Conservation (phyloP, 106 monocot genomes). For the Dendrobium officinale region DNA sequence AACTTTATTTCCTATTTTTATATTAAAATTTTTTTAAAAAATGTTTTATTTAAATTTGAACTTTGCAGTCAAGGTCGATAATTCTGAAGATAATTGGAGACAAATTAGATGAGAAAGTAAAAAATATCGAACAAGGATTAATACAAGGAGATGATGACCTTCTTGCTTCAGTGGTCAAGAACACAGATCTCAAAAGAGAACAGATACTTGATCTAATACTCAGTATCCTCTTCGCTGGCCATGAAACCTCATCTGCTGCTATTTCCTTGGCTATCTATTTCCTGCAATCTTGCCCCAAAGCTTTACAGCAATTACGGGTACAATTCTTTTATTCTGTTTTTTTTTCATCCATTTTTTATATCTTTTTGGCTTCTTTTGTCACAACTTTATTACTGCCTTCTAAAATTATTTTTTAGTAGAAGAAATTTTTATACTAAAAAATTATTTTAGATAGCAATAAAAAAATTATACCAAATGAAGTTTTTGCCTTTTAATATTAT, state of each 20-base stretch:
- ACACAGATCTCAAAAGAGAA: slow-evolving; percentile 30
- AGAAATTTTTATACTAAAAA: no score
- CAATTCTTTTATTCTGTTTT: neutral
- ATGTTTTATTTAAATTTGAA: no score
- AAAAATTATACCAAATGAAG: no score
- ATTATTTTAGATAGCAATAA: no score
- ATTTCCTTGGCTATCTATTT: slow-evolving; percentile 43
- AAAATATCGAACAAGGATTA: slow-evolving; percentile 6
- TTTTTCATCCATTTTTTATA: neutral
- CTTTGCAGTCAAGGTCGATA: slow-evolving; percentile 23
- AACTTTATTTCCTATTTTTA: no score
- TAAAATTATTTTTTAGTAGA: no score
- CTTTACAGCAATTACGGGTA: slow-evolving; percentile 30
- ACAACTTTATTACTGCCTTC: no score
- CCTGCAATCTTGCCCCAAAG: slow-evolving; percentile 25
- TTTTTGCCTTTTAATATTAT: no score
- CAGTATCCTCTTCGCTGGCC: slow-evolving; percentile 57
- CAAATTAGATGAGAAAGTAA: slow-evolving; percentile 30
- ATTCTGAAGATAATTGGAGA: slow-evolving; percentile 33
- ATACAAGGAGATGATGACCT: slow-evolving; percentile 31
- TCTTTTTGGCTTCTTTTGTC: neutral
- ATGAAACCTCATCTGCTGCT: slow-evolving; percentile 43
- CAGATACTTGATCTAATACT: slow-evolving; percentile 51
- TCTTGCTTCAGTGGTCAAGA: slow-evolving; percentile 27
- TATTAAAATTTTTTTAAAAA: no score